phyloP scores from a whole-genome alignment of 345 rosid genomes.

The Draba incana region DNA sequence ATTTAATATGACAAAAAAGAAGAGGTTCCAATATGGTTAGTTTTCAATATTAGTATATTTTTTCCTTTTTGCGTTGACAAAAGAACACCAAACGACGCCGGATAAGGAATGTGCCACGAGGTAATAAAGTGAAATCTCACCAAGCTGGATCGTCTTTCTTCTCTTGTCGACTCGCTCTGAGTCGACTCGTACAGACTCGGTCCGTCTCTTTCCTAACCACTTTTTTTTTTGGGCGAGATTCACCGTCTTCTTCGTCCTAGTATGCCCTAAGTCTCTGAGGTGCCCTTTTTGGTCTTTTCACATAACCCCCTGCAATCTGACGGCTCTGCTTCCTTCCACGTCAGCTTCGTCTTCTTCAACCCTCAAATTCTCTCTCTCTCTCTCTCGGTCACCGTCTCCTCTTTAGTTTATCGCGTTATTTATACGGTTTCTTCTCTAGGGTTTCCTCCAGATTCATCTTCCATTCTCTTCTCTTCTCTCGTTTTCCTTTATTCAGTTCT shows the following conservation, averaged over 20 bases:
- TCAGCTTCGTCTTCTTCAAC: constrained; percentile 85
- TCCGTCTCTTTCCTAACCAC: constrained; percentile 22
- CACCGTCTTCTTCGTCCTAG: constrained; percentile 42
- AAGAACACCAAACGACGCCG: constrained; percentile 25
- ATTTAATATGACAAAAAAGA: too few species aligned
- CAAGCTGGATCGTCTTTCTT: constrained; percentile 29
- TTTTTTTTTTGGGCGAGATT: neutral
- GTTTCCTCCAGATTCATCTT: constrained; percentile 53
- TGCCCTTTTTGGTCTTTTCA: constrained; percentile 77
- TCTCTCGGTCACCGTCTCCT: constrained; percentile 45
- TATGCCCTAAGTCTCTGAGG: constrained; percentile 41
- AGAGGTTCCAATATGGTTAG: too few species aligned
- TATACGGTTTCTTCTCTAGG: constrained; percentile 50
- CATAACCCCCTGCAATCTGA: constrained; percentile 44
- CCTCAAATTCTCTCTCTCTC: constrained; percentile 37
- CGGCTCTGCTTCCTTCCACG: constrained; percentile 71
- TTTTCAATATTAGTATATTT: too few species aligned
- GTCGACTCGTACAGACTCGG: constrained; percentile 35
- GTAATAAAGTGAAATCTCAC: neutral
- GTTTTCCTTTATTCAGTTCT: neutral
- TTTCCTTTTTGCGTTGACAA: too few species aligned
- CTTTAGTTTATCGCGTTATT: constrained; percentile 37
- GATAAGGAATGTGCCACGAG: neutral
- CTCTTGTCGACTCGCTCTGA: constrained; percentile 30
- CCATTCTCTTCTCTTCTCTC: neutral